Base-by-base conservation (phyloP, 805 yeast species). In the Kodamaea hsintzibuensis region DNA sequence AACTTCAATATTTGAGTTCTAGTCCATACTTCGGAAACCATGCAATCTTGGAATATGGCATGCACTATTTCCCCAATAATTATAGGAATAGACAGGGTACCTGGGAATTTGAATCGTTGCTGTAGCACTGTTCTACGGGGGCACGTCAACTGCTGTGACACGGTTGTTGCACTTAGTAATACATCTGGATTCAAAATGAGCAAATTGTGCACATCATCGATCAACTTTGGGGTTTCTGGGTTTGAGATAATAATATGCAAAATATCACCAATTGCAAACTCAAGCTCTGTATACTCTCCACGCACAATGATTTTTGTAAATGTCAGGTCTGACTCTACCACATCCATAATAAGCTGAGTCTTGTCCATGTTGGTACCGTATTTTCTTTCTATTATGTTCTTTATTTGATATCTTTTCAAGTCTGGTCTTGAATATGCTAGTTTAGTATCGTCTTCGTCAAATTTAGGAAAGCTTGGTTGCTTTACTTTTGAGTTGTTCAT, bases 61-160 rank as follows among this genome's bases (percentile, higher is more conserved):
- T 95, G 99, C 3, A 89, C 84, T 30, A 92, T 85, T 38, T 80
- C 84, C 7, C 99, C 99, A n/a, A 87, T 79, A 4, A 91, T 74
- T 57, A 91, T 70, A 0, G 88, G 85, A n/a, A 83, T 65, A 1
- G 84, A 77, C 9, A 82, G 70, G n/a, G 77, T 88, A 0, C 90
- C 89, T 0, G 89, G 86, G 44, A 83, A 81, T 18, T 78, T 75
- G 40, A 88, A 73, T 45, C 85, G 73, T 27, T 79, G 75, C 33
- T 75, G 72, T 3, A 93, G 67, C 0, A 89, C 84, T 0, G 93
- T 82, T 55, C 85, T 82, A 52, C 99, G 73, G 30, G 83, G 74
- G 64, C 99, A 95, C 16, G 74, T 77, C 30, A 90, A 72, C 1
- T 93, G 86, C 42, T 88, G 88, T 0, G 97, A 86, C 0, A 91